Evolutionary conservation across 176 grass and related monocot genomes (phyloP).

Genomic region (Carex cristatella): DNA sequence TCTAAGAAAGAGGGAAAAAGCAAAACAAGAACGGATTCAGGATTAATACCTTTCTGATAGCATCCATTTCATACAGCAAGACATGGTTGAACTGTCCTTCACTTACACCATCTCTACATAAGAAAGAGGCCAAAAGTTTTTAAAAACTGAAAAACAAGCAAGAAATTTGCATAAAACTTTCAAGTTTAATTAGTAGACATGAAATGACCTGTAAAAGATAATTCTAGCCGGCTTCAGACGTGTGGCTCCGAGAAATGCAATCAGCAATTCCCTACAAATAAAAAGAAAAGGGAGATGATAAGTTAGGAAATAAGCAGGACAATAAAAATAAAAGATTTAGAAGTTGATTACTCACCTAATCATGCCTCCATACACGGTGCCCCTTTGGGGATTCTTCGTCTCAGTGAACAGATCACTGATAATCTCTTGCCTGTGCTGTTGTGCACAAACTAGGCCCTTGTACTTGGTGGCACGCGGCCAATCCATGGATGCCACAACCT

Average conservation of each 20-base stretch:
- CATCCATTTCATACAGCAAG: constrained; percentile 65
- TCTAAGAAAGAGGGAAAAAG: neutral
- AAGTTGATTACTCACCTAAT: constrained; percentile 42
- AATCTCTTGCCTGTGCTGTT: constrained; percentile 56
- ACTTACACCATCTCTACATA: constrained; percentile 78
- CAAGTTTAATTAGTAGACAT: neutral
- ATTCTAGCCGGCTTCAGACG: constrained; percentile 41
- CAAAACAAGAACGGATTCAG: neutral
- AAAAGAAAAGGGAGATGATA: constrained; percentile 5
- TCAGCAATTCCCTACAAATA: constrained; percentile 54
- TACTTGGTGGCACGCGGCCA: constrained; percentile 83
- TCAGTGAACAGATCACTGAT: constrained; percentile 60
- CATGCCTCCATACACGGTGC: constrained; percentile 46
- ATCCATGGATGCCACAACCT: constrained; percentile 91
- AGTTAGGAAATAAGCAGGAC: neutral
- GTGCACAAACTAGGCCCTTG: constrained; percentile 68
- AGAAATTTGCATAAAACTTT: neutral
- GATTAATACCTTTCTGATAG: constrained; percentile 63
- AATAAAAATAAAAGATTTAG: constrained; percentile 9
- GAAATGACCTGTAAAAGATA: constrained; percentile 69
- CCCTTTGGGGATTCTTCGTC: constrained; percentile 40
- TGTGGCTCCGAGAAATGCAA: constrained; percentile 47
- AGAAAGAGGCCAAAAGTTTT: neutral
- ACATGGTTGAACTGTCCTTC: constrained; percentile 78
- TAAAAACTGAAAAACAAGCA: neutral